Evolutionary conservation across 306 rosid genomes (phyloP).

Genomic region (Medicago arabica): DNA sequence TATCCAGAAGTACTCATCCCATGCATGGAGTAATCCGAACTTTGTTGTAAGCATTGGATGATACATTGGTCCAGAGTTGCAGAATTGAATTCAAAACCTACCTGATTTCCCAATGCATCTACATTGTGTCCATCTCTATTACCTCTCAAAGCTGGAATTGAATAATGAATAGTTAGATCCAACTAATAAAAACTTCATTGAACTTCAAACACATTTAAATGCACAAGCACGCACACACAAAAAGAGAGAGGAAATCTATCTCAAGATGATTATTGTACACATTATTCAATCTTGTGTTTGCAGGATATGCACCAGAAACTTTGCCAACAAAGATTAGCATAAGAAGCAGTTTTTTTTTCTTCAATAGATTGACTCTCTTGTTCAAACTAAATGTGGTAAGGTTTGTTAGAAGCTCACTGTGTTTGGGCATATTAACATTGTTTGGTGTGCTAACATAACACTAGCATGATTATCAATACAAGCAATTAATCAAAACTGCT

Average conservation of each 20-base stretch:
- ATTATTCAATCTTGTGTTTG: constrained; percentile 56
- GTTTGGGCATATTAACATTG: constrained; percentile 56
- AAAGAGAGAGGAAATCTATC: constrained; percentile 54
- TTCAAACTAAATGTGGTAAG: constrained; percentile 52
- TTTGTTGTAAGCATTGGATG: constrained; percentile 61
- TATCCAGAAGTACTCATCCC: constrained; percentile 60
- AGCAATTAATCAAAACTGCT: too few species aligned
- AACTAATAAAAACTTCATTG: constrained; percentile 15
- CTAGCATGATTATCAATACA: constrained; percentile 58
- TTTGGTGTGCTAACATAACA: constrained; percentile 55
- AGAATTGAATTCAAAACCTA: constrained; percentile 58
- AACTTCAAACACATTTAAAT: not conserved
- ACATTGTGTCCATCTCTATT: constrained; percentile 52
- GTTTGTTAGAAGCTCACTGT: too few species aligned
- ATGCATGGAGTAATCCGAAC: constrained; percentile 62
- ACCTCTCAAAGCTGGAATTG: constrained; percentile 52
- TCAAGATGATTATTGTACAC: constrained; percentile 55
- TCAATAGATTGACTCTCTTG: constrained; percentile 64
- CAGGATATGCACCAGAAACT: constrained; percentile 55
- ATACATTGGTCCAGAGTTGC: constrained; percentile 55
- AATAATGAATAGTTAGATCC: constrained; percentile 38
- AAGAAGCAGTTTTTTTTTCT: constrained; percentile 69
- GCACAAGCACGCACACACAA: not conserved
- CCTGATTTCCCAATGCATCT: constrained; percentile 52
- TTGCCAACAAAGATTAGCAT: constrained; percentile 55